Evolutionary conservation across 495 filamentous ascomycete genomes (phyloP), one percentile per base, ranked within the genome.

Genomic region (Chlorociboria aeruginascens): DNA sequence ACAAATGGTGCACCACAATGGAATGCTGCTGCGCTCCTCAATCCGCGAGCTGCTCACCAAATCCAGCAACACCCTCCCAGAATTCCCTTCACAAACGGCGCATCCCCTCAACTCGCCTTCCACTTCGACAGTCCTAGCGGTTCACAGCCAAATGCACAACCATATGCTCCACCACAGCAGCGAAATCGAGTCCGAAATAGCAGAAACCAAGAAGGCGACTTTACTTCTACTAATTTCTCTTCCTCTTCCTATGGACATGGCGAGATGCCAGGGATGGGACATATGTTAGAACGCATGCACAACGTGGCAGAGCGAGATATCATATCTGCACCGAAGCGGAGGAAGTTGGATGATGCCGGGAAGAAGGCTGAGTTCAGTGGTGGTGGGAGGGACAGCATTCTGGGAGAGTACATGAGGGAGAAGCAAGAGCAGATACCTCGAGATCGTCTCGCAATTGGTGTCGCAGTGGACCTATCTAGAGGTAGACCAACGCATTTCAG

Each of bases 211-310:
- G 49, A 51, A 42, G 28, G 16, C 13, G 49, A 44, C 1, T 52
- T 47, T 50, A 49, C 47, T 10, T 32, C 43, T 12, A n/a, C n/a
- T n/a, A n/a, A 49, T 44, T 10, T 32, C 43, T 12, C n/a, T n/a
- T n/a, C n/a, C n/a, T 49, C 54, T 30, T 38, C 46, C 17, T 54
- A 52, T 32, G 57, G 50, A 14, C 45, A 48, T 16, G 47, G 37
- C n/a, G 16, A 6, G 0, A 32, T 36, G n/a, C 16, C 11, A n/a
- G 70, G 69, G 31, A 69, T 73, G 49, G 61, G 61, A 14, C 45
- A 59, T 16, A 67, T 72, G 59, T 68, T 92, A 49, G 86, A 90
- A 59, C 69, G 74, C 30, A 64, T 89, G 55, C 83, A 90, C 56
- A 79, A 78, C 45, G 81, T 90, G 13, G 73, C 80, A 46, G 66